phyloP scores from a whole-genome alignment of 208 protist genomes.

The Wallacemonas rigidus region DNA sequence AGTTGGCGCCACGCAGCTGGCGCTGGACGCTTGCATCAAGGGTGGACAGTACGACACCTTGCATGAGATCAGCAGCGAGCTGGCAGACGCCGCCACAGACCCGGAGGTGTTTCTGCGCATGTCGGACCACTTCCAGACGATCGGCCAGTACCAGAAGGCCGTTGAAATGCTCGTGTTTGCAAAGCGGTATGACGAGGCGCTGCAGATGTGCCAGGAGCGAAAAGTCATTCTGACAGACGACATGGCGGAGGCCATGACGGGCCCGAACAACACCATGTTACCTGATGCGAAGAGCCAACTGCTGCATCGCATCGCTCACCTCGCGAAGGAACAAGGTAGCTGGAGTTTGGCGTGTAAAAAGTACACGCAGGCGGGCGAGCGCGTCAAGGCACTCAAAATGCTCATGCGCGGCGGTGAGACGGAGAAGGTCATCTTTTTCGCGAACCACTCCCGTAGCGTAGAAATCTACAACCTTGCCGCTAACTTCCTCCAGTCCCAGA shows the following conservation, averaged over 20 bases:
- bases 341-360: constrained; percentile 94
- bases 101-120: constrained; percentile 91
- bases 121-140: constrained; percentile 91
- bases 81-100: constrained; percentile 77
- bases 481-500: constrained; percentile 96
- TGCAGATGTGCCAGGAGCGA: constrained; percentile 80
- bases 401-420: constrained; percentile 96
- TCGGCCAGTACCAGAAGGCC: constrained; percentile 86
- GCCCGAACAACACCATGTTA: constrained; percentile 49
- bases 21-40: constrained; percentile 93
- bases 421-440: constrained; percentile 97
- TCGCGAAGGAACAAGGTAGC: constrained; percentile 89
- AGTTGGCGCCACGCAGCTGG: constrained; percentile 88
- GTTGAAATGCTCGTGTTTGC: constrained; percentile 94
- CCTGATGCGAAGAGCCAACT: constrained; percentile 58
- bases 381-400: constrained; percentile 96
- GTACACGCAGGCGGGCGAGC: constrained; percentile 95
- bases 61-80: constrained; percentile 90
- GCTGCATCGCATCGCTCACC: constrained; percentile 71
- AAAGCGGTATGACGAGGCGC: constrained; percentile 83
- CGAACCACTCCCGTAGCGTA: constrained; percentile 92
- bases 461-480: constrained; percentile 96
- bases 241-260: constrained; percentile 92
- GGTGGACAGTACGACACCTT: constrained; percentile 92
- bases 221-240: constrained; percentile 90